Evolutionary conservation across 2,329 filamentous ascomycete species (phyloP), one percentile per base, ranked within the genome.

Genomic region (Pseudogymnoascus sp.): DNA sequence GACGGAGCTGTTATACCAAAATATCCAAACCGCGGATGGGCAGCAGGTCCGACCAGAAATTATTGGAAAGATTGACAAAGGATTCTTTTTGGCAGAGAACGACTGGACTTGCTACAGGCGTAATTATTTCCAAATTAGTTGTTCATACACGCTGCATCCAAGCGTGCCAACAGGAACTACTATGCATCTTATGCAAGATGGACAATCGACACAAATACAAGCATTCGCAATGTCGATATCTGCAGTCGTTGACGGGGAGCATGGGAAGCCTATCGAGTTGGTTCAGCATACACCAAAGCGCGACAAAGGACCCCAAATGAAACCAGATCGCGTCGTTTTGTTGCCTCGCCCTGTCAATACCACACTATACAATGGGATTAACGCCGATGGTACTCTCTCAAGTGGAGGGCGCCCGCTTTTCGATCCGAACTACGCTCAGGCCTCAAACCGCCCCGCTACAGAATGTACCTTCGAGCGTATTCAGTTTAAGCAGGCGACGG

Each of bases 241-340:
- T 3, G 88, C 87, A 2, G 83, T 85, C 7, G 84, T 88, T 1
- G 86, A 88, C 68, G 82, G 79, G 7, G 76, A 82, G 6, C 77
- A 79, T 44, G 84, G 84, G 10, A 89, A 90, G 72, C 76, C 76
- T 14, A 85, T 89, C 60, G 87, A 89, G 68, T 78, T 90, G n/a
- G 84, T 90, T n/a, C 87, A 90, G 70, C 86, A 90, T 70, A 90
- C 87, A 0, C 86, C 87, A 0, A 90, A 90, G 72, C 80, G 87
- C 62, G 87, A 90, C 75, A 87, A 88, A 70, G 86, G 87, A 8
- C 86, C 86, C 2, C 86, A 85, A 66, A 81, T 84, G 69, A 83
- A 83, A 62, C 86, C 87, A 37, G 79, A 80, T 28, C 75, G 75
- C 63, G 73, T 82, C 18, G 77, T 67, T 0, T 63, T 75, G 1